Conservation (phyloP, 2,329 filamentous ascomycete species). For the Fusarium globosum region DNA sequence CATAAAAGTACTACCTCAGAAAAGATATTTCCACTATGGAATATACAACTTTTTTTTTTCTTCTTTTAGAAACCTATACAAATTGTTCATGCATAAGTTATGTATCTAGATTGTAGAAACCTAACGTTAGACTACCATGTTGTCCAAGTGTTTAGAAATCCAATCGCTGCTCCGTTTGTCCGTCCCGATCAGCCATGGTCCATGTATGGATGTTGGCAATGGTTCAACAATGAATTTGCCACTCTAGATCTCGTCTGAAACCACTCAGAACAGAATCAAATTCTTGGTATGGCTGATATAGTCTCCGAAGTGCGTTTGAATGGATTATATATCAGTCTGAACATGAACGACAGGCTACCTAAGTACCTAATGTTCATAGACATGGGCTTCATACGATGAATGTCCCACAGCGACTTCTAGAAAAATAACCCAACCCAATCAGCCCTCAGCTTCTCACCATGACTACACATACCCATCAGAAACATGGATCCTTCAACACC, state of each 20-base stretch:
- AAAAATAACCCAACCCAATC: not conserved
- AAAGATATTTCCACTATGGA: not conserved
- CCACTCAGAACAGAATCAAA: not conserved
- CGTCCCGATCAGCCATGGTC: not conserved
- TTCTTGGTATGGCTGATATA: not conserved
- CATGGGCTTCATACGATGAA: not conserved
- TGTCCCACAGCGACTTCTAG: slow-evolving; percentile 18
- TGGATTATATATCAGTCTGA: not conserved
- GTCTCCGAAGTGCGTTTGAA: not conserved
- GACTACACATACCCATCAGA: not conserved
- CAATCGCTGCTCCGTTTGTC: not conserved
- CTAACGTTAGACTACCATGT: not conserved
- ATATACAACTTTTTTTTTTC: not conserved
- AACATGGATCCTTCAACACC: slow-evolving; percentile 48
- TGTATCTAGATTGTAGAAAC: not conserved
- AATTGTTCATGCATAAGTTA: not conserved
- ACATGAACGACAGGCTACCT: not conserved
- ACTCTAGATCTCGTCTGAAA: not conserved
- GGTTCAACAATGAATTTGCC: not conserved
- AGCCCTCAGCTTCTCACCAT: slow-evolving; percentile 1
- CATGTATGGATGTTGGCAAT: not conserved
- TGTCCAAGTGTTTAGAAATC: not conserved
- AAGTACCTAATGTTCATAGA: not conserved
- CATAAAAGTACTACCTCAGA: not conserved
- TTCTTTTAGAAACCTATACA: not conserved